phyloP scores from a whole-genome alignment of 202 grass and related monocot genomes.

The Brachypodium distachyon region DNA sequence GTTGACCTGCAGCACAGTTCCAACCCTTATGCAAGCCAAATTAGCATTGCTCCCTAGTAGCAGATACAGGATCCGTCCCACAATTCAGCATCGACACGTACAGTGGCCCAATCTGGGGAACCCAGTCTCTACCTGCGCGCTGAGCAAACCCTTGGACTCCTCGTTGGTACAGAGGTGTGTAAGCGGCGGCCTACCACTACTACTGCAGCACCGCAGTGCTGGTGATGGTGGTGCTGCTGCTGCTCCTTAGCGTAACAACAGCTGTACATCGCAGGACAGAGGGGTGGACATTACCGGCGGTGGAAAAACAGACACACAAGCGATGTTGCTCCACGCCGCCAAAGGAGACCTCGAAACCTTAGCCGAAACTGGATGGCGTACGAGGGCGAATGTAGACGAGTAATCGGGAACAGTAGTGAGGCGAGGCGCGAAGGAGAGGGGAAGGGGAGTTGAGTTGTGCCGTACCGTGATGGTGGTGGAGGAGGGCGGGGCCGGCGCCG shows the following conservation, averaged over 20 bases:
- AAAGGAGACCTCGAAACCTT: slow-evolving; percentile 3
- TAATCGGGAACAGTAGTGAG: neutral
- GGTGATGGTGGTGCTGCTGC: neutral
- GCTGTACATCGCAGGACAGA: neutral
- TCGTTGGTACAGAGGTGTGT: neutral
- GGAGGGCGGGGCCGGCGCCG: slow-evolving; percentile 5
- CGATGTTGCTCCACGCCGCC: neutral
- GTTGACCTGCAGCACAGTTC: neutral
- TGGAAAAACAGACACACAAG: neutral
- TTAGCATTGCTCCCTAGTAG: neutral
- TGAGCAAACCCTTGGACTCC: neutral
- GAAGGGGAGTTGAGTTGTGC: neutral
- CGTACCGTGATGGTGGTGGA: slow-evolving; percentile 20
- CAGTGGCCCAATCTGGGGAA: neutral
- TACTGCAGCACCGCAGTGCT: neutral
- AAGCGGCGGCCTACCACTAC: neutral
- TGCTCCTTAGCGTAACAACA: neutral
- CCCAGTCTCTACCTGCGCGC: neutral
- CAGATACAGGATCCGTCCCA: neutral
- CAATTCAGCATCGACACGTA: neutral
- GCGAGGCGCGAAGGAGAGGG: neutral
- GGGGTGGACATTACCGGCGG: neutral
- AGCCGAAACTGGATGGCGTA: neutral
- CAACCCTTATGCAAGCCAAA: neutral
- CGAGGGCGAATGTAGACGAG: neutral